These are phyloP conservation scores for Echium plantagineum DNA, from an alignment of 257 asterid species.

Conservation along the genomic window DNA sequence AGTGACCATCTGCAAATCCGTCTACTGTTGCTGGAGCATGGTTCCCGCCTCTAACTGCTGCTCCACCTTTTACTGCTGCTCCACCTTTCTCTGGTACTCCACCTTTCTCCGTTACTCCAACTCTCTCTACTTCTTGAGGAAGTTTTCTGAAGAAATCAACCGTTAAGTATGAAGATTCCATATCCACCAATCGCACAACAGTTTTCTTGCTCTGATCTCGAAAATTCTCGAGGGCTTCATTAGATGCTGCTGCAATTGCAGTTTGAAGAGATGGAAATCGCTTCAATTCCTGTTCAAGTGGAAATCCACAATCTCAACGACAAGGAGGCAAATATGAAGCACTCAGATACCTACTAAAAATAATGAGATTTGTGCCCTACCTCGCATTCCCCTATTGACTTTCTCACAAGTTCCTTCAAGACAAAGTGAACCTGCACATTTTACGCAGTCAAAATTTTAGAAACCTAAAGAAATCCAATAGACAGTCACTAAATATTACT, in stretches of 20 bases:
- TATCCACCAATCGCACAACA: conserved; percentile 65
- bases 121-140: conserved; percentile 64
- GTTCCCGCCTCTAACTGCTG: conserved; percentile 30
- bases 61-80: conserved; percentile 10
- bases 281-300: conserved; percentile 53
- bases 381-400: conserved; percentile 82
- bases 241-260: conserved; percentile 67
- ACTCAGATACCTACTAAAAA: conserved; percentile 1
- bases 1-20: conserved; percentile 63
- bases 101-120: not conserved
- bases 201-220: conserved; percentile 81
- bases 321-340: not conserved
- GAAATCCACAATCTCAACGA: conserved; percentile 10
- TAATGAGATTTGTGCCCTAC: conserved; percentile 20
- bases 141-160: conserved; percentile 87
- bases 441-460: conserved; percentile 12
- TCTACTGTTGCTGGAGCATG: conserved; percentile 37
- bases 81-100: conserved; percentile 11
- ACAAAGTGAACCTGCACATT: conserved; percentile 68
- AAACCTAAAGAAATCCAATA: conserved; percentile 1
- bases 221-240: conserved; percentile 64
- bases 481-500: not conserved
- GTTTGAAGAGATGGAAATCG: conserved; percentile 80
- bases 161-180: conserved; percentile 81
- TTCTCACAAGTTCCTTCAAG: conserved; percentile 85